Conservation (phyloP, 495 filamentous ascomycete species). For the Peziza echinospora region DNA sequence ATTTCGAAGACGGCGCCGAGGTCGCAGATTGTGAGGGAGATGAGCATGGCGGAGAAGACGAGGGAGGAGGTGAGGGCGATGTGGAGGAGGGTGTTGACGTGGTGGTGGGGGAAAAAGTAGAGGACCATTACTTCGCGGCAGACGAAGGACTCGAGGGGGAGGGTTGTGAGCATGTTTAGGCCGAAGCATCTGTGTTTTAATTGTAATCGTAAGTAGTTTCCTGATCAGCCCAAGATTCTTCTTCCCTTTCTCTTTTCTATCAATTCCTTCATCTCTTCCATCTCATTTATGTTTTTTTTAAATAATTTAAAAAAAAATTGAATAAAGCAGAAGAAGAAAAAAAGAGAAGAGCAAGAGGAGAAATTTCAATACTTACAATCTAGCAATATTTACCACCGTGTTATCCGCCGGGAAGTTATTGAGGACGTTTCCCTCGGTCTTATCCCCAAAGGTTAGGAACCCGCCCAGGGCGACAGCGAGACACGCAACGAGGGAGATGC, state of each 20-base stretch:
- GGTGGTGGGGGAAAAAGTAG: conserved; percentile 67
- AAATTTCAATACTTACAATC: conserved; percentile 47
- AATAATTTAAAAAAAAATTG: no score
- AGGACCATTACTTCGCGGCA: conserved; percentile 91
- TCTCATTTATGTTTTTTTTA: no score
- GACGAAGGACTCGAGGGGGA: conserved; percentile 90
- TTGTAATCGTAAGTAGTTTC: no score
- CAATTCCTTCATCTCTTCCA: no score
- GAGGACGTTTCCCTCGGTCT: conserved; percentile 81
- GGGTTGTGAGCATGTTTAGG: conserved; percentile 91
- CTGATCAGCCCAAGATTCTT: no score
- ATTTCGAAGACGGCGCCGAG: conserved; percentile 86
- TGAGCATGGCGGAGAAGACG: conserved; percentile 53
- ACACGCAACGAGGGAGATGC: conserved; percentile 71
- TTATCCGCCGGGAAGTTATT: conserved; percentile 91
- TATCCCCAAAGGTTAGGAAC: conserved; percentile 79
- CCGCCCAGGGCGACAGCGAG: conserved; percentile 71
- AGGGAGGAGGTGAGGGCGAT: conserved; percentile 61
- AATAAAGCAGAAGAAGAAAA: no score
- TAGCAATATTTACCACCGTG: conserved; percentile 77
- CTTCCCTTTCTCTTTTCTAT: no score
- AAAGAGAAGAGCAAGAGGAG: neutral
- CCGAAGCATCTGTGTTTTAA: conserved; percentile 66
- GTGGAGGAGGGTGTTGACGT: conserved; percentile 64
- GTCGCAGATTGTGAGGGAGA: conserved; percentile 73